A percentile compares a stretch with the other conserved stretches of the same genome.
Conservation (phyloP, 73 alveolate genomes). For the Tetrahymena malaccensis region DNA sequence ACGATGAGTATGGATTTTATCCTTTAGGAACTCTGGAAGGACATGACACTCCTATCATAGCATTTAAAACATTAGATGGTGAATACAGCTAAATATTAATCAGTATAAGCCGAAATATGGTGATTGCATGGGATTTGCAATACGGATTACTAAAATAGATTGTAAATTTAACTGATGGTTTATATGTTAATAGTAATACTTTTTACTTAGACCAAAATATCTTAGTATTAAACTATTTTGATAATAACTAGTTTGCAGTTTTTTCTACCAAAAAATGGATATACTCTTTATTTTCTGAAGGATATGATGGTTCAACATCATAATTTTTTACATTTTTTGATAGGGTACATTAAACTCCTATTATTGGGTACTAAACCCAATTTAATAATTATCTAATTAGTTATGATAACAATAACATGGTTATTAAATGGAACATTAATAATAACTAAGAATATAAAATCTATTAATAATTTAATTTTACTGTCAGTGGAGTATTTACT, state of each 20-base stretch:
- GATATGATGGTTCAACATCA: not conserved
- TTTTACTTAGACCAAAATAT: not conserved
- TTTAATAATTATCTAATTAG: not conserved
- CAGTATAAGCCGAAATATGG: not conserved
- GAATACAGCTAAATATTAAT: not conserved
- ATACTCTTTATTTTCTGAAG: not conserved
- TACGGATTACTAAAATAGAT: not conserved
- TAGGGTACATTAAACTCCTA: not conserved
- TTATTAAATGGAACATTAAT: not conserved
- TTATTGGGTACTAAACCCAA: not conserved
- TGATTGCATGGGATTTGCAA: not conserved
- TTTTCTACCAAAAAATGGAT: not conserved
- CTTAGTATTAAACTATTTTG: not conserved
- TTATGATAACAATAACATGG: not conserved
- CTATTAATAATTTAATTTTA: not conserved
- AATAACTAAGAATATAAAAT: not conserved
- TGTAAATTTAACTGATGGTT: not conserved
- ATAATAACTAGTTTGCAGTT: not conserved
- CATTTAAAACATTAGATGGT: not conserved
- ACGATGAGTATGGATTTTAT: not conserved
- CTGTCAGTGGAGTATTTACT: not conserved
- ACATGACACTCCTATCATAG: not conserved
- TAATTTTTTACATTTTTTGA: not conserved
- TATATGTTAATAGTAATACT: not conserved
- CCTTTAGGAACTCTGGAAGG: not conserved